Base-by-base conservation (phyloP, 257 asterid species). In the Knoxia roxburghii region DNA sequence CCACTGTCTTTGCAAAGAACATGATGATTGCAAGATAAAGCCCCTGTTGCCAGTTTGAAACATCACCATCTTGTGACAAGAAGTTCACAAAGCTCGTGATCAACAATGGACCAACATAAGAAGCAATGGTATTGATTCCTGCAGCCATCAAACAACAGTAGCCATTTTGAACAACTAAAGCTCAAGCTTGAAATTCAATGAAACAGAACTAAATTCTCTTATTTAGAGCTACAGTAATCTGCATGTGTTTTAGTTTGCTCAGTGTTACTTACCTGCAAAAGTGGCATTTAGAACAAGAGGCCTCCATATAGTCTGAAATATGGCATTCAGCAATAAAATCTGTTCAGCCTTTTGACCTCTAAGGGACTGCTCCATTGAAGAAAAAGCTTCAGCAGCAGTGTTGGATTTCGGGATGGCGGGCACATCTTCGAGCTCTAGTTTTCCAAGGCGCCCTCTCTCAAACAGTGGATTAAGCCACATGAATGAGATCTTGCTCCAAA, bases 391-490 rank as follows among this genome's bases (percentile, higher is more conserved):
- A 20, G 71, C 83, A 5, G 96, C 91, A 46, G 79, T 81, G 55
- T 91, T 96, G 11, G 89, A 56, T 5, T 18, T 72, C 61, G 95
- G 92, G 68, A 87, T 78, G 0, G 74, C 72, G 1, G 98, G 98
- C 55, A 89, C 58, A 65, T 89, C 83, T 15, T 76, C 76, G 7
- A 69, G 20, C 51, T 77, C 78, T 24, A 89, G 89, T 59, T 85
- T 87, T 54, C 76, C 78, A 0, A 18, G 24, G 61, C 50, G 83
- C 0, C 98, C 98, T 66, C 66, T 81, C 30, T 74, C 72, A 58
- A 91, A 89, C 17, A 91, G 69, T 29, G 91, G 96, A 81, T 89
- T 91, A 17, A 89, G 88, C 98, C 98, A 91, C 71, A 61, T 78
- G 52, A 91, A 89, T 53, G 87, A 80, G 48, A 87, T 68, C 14